Evolutionary conservation across 371 early-diverging fungal species (phyloP), one percentile per base, ranked within the genome.

Genomic region (Mortierella sp.): DNA sequence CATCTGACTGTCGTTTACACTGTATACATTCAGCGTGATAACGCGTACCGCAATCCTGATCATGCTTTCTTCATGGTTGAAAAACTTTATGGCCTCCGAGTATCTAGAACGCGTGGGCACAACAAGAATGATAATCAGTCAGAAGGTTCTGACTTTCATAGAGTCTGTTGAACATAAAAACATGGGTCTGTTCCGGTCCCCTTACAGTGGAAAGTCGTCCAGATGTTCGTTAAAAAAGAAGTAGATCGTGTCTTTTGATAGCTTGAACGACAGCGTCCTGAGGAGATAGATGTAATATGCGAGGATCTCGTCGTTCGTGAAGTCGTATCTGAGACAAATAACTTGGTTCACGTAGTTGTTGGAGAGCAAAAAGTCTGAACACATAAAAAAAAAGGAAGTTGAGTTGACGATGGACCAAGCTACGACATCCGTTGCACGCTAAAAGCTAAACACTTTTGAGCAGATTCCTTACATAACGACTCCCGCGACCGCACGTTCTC

Each of bases 341-440:
- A 89, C 78, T 43, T 79, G 54, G 64, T 89, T 87, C 61, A 87
- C 84, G 57, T 86, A 85, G 70, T 85, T 85, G 58, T 87, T 83
- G 32, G 84, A 84, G 15, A 85, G 67, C 31, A 89, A 62, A 64
- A 83, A 82, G 44, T 88, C 80, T 80, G 60, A n/a, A 24, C 6
- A 28, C 32, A 11, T n/a, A 19, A 24, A 19, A 41, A 44, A 7
- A 23, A 42, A 14, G 5, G 19, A n/a, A 44, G 9, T 44, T 19
- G 44, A n/a, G 50, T 42, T 30, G 42, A 49, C 23, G 24, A 24
- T 30, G n/a, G n/a, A n/a, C n/a, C n/a, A 24, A 43, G n/a, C n/a
- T n/a, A 59, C 34, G 17, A 17, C 26, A 39, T 23, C 17, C 9
- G 26, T 30, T 12, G 30, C 48, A 37, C 17, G 27, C 23, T 9